Evolutionary conservation across 2,329 filamentous ascomycete genomes (phyloP).

Genomic region (Fusarium globosum): DNA sequence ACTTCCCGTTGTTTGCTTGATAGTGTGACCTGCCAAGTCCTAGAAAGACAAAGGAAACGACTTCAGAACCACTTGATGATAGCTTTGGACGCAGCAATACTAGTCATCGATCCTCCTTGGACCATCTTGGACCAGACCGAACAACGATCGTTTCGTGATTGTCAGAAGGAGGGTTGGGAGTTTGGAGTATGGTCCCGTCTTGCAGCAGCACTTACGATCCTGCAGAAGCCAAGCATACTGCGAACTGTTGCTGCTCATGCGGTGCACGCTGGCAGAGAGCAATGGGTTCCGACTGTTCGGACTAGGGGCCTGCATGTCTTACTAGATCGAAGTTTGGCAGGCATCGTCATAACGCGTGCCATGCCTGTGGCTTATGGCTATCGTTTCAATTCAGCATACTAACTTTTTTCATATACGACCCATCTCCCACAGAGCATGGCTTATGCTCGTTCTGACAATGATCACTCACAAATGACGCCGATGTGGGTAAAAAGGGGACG

Average conservation of each 20-base stretch:
- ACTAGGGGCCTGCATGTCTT: conserved; percentile 8
- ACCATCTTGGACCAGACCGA: not conserved
- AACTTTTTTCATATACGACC: not conserved
- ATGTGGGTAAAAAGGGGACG: not conserved
- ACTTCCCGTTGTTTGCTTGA: conserved; percentile 20
- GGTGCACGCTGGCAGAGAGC: not conserved
- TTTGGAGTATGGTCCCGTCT: not conserved
- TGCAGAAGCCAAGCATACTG: conserved; percentile 1
- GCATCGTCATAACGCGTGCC: not conserved
- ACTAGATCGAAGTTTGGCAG: conserved; percentile 10
- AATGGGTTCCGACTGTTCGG: not conserved
- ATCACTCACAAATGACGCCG: not conserved
- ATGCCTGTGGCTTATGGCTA: not conserved
- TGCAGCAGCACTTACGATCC: not conserved
- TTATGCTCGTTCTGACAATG: not conserved
- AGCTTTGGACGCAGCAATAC: not conserved
- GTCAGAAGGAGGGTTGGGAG: not conserved
- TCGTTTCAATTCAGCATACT: conserved; percentile 17
- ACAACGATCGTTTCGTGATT: not conserved
- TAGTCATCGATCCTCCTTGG: not conserved
- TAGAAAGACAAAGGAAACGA: conserved; percentile 25
- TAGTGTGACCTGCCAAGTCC: conserved; percentile 13
- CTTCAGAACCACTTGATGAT: not conserved
- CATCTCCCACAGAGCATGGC: not conserved
- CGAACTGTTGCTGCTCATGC: conserved; percentile 8